phyloP scores from a whole-genome alignment of 2,329 filamentous ascomycete species.

The Colletotrichum sp. region DNA sequence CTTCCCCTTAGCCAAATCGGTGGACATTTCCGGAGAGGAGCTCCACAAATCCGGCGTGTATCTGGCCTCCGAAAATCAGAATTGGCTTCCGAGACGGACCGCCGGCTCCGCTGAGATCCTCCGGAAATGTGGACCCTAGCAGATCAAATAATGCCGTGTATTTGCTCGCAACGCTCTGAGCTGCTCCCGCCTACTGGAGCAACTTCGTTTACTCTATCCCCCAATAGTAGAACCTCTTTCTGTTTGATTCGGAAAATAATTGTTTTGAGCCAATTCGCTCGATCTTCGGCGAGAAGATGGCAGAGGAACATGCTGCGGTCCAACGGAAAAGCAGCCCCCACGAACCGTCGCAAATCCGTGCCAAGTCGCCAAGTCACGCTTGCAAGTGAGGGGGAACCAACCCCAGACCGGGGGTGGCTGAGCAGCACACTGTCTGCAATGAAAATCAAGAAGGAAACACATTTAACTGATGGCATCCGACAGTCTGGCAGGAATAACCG shows the following conservation, averaged over 20 bases:
- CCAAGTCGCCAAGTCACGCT: neutral
- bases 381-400: neutral
- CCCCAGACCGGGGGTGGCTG: conserved; percentile 12
- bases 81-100: neutral
- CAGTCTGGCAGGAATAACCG: conserved; percentile 5
- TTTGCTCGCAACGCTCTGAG: neutral
- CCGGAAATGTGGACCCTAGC: neutral
- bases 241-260: too few species aligned
- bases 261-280: neutral
- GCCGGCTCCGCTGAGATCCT: neutral
- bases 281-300: neutral
- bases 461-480: neutral
- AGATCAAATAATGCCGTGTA: neutral
- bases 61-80: neutral
- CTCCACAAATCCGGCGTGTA: neutral
- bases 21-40: neutral
- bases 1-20: neutral
- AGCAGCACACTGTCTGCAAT: neutral
- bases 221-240: fast-evolving
- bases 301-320: neutral
- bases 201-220: neutral
- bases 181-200: neutral
- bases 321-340: neutral
- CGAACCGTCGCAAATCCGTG: neutral
- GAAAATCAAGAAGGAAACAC: neutral